Percentiles rank a stretch among this genome's conserved stretches.
Conservation (phyloP, 805 yeast genomes). For the Candida coquimbonensis region DNA sequence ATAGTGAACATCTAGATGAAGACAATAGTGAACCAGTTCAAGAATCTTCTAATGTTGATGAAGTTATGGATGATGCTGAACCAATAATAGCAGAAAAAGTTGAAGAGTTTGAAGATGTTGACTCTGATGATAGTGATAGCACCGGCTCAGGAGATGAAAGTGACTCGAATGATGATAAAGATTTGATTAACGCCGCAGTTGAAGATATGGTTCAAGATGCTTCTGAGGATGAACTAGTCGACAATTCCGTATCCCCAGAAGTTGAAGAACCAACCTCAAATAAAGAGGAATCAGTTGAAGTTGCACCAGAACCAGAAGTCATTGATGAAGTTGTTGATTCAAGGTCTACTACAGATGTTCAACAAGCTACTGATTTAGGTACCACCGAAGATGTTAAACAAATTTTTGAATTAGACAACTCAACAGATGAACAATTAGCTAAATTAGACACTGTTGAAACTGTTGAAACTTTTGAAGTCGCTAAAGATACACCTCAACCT, state of each 20-base stretch:
- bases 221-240: not conserved
- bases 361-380: too few relatives aligned
- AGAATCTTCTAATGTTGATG: not conserved
- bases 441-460: not conserved
- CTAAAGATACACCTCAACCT: constrained; percentile 8
- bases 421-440: too few relatives aligned
- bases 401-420: not conserved
- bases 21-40: not conserved
- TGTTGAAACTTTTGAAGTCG: constrained; percentile 8
- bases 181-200: not conserved
- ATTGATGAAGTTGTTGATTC: not conserved
- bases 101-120: not conserved
- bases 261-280: not conserved
- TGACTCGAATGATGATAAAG: too few relatives aligned
- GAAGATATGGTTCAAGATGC: not conserved
- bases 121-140: not conserved
- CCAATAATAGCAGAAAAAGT: not conserved
- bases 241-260: not conserved
- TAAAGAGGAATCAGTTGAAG: not conserved
- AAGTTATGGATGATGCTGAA: not conserved
- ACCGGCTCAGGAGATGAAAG: too few relatives aligned
- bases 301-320: not conserved
- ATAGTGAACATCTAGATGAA: not conserved
- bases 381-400: not conserved
- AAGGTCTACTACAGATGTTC: too few relatives aligned